phyloP scores from a whole-genome alignment of 257 asterid genomes.

The Agastache rugosa region DNA sequence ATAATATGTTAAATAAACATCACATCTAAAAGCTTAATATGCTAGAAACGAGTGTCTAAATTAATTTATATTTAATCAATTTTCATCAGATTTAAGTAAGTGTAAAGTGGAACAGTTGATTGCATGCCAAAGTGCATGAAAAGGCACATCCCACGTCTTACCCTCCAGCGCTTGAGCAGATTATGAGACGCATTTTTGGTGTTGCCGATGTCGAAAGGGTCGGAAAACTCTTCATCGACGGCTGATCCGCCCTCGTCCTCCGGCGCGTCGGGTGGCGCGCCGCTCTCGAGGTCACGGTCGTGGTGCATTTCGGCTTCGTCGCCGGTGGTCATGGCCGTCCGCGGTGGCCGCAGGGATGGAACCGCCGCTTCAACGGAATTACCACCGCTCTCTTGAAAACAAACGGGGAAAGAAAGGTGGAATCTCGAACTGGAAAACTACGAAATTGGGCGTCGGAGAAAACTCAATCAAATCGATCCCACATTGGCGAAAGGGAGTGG shows the following conservation, averaged over 20 bases:
- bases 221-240: constrained; percentile 50
- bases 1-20: too few species aligned
- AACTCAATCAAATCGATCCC: constrained; percentile 33
- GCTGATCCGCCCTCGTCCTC: constrained; percentile 42
- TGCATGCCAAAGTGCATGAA: neutral
- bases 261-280: constrained; percentile 28
- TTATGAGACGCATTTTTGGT: constrained; percentile 79
- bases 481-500: constrained; percentile 31
- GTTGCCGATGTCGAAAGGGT: constrained; percentile 83
- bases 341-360: constrained; percentile 49
- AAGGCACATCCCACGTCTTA: constrained; percentile 32
- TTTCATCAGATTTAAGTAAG: neutral
- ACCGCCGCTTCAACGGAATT: constrained; percentile 61
- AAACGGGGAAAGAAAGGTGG: constrained; percentile 11
- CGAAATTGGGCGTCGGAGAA: constrained; percentile 11
- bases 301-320: constrained; percentile 29
- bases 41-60: neutral
- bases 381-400: constrained; percentile 46
- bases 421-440: constrained; percentile 2
- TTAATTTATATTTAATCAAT: too few species aligned
- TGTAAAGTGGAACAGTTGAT: neutral
- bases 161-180: constrained; percentile 94
- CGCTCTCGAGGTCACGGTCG: constrained; percentile 51
- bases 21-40: too few species aligned
- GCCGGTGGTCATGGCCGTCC: constrained; percentile 43